A percentile compares a stretch with the other conserved stretches of the same genome.
phyloP scores from a whole-genome alignment of 2,329 filamentous ascomycete genomes.

The Clarireedia hainanense region DNA sequence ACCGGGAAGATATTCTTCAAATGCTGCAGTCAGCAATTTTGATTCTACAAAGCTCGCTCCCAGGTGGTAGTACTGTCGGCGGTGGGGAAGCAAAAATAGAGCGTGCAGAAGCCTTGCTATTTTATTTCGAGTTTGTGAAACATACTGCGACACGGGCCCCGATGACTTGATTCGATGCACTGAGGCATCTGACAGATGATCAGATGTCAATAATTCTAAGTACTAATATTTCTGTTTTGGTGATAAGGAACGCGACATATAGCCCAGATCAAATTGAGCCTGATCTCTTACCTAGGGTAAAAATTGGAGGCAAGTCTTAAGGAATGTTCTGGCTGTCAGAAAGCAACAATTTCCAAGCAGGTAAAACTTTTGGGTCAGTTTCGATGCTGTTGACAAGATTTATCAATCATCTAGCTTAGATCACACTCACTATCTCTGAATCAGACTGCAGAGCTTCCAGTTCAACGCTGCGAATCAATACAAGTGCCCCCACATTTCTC shows the following conservation, averaged over 20 bases:
- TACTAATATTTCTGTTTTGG: constrained; percentile 34
- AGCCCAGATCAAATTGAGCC: constrained; percentile 31
- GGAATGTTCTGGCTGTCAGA: too few species aligned
- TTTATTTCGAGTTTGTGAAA: constrained; percentile 30
- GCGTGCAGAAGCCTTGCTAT: constrained; percentile 27
- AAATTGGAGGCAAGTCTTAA: constrained; percentile 22
- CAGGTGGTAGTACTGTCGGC: constrained; percentile 32
- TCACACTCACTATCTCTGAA: too few species aligned
- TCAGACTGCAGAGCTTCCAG: too few species aligned
- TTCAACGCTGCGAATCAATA: too few species aligned
- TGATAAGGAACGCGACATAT: constrained; percentile 33
- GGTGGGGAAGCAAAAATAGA: constrained; percentile 31
- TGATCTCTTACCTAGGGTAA: constrained; percentile 28
- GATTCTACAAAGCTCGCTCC: constrained; percentile 30
- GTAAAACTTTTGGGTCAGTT: too few species aligned
- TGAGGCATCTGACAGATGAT: neutral
- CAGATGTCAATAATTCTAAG: neutral
- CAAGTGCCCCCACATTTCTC: too few species aligned
- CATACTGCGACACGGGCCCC: constrained; percentile 21
- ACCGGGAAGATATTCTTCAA: constrained; percentile 7
- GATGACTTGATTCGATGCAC: constrained; percentile 18
- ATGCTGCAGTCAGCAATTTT: constrained; percentile 29
- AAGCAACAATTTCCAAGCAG: too few species aligned
- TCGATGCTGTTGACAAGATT: too few species aligned
- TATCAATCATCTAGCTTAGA: too few species aligned